A percentile compares a stretch with the other conserved stretches of the same genome.
These are phyloP conservation scores for Zea mays DNA, from an alignment of 176 grass and related monocot genomes.

Conservation along the genomic window DNA sequence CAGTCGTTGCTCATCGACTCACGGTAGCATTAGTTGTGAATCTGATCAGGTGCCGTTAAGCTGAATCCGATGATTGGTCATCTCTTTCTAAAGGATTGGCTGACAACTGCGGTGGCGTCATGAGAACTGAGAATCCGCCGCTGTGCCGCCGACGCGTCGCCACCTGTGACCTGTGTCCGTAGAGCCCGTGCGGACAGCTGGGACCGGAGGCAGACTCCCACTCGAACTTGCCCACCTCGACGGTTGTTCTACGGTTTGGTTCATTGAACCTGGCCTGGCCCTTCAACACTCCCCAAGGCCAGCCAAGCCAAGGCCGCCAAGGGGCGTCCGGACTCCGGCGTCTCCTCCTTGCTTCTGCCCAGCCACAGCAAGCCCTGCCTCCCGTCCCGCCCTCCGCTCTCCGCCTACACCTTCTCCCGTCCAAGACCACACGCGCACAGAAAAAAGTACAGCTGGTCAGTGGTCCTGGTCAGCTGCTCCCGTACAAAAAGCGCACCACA, in stretches of 20 bases:
- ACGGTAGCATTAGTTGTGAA: too few relatives aligned
- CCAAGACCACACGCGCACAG: not conserved
- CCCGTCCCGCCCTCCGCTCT: not conserved
- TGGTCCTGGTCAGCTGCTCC: not conserved
- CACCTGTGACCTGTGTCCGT: not conserved
- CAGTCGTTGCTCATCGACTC: too few relatives aligned
- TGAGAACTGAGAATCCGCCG: too few relatives aligned
- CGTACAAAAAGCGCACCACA: constrained; percentile 29
- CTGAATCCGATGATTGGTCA: too few relatives aligned
- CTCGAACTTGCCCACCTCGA: constrained; percentile 35
- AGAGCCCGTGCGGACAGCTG: not conserved
- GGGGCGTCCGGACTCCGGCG: not conserved
- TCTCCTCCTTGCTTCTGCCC: not conserved
- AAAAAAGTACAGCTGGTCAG: not conserved
- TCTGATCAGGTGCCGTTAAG: too few relatives aligned
- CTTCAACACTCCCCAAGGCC: constrained; percentile 31
- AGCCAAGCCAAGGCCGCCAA: constrained; percentile 15
- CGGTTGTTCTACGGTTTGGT: not conserved
- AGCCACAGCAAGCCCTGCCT: not conserved
- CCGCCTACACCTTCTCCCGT: constrained; percentile 27
- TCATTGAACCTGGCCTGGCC: constrained; percentile 90
- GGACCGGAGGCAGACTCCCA: constrained; percentile 11
- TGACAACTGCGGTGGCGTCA: constrained; percentile 35
- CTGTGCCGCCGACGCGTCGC: not conserved
- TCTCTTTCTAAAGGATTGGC: not conserved